Conservation (phyloP, 306 rosid species). For the Malus sylvestris region DNA sequence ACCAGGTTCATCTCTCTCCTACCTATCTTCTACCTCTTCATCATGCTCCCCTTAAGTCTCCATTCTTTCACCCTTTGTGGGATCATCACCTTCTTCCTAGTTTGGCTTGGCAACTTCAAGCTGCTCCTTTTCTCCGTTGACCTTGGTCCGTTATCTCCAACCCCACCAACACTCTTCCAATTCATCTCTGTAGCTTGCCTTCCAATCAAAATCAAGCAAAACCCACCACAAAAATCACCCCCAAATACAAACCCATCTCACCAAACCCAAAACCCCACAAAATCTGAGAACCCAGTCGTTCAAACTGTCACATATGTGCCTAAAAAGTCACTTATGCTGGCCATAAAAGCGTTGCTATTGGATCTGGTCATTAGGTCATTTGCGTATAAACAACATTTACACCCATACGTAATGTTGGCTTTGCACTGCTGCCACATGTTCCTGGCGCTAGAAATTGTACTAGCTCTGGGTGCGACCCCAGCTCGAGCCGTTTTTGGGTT, state of each 20-base stretch:
- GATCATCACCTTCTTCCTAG: slow-evolving; percentile 28
- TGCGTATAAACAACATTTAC: slow-evolving; percentile 21
- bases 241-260: background rate
- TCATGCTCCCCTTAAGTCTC: slow-evolving; percentile 24
- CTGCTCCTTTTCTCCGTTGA: slow-evolving; percentile 42
- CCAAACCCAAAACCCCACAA: background rate
- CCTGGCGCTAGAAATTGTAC: slow-evolving; percentile 35
- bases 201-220: slow-evolving; percentile 42
- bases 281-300: background rate
- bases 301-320: background rate
- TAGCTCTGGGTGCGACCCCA: slow-evolving; percentile 30
- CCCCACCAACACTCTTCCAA: slow-evolving; percentile 29
- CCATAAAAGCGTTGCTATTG: slow-evolving; percentile 27
- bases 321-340: background rate
- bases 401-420: slow-evolving; percentile 14
- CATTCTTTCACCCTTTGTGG: slow-evolving; percentile 24
- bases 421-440: slow-evolving; percentile 50
- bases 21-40: slow-evolving; percentile 29
- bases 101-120: slow-evolving; percentile 31
- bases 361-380: slow-evolving; percentile 21
- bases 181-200: slow-evolving; percentile 58
- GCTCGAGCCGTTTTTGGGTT: slow-evolving; percentile 30
- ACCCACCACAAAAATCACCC: background rate
- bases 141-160: slow-evolving; percentile 39
- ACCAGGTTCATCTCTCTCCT: slow-evolving; percentile 20